phyloP scores from a whole-genome alignment of 1,139 yeast genomes.

The Suhomyces bokatorum region DNA sequence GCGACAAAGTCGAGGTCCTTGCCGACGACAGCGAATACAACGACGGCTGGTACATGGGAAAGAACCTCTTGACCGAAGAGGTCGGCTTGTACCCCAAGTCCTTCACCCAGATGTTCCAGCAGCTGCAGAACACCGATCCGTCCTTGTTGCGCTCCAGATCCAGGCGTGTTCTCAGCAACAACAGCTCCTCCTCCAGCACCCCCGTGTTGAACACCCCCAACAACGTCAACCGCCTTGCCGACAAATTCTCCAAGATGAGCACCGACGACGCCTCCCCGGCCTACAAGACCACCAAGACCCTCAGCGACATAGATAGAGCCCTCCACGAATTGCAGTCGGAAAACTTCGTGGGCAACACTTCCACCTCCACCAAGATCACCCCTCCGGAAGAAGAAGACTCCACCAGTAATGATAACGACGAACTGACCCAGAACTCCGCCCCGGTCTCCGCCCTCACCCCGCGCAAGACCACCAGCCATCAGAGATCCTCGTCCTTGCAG shows the following conservation, averaged over 20 bases:
- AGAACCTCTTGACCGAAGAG: slow-evolving; percentile 64
- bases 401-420: slow-evolving; percentile 1
- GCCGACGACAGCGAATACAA: slow-evolving; percentile 92
- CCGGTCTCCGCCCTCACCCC: background rate
- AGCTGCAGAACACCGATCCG: slow-evolving; percentile 18
- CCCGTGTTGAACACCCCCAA: slow-evolving; percentile 13
- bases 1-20: slow-evolving; percentile 84
- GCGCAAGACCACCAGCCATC: slow-evolving; percentile 3
- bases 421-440: background rate
- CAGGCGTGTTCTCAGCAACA: slow-evolving; percentile 40
- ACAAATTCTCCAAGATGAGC: slow-evolving; percentile 20
- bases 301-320: slow-evolving; percentile 84
- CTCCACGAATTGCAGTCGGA: slow-evolving; percentile 63
- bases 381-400: slow-evolving; percentile 5
- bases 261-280: slow-evolving; percentile 18
- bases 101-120: slow-evolving; percentile 57
- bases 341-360: slow-evolving; percentile 14
- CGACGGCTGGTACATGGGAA: slow-evolving; percentile 98
- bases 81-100: slow-evolving; percentile 90
- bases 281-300: slow-evolving; percentile 51
- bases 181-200: slow-evolving; percentile 3
- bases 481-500: slow-evolving; percentile 14
- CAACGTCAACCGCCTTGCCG: slow-evolving; percentile 19
- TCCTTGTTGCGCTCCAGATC: slow-evolving; percentile 57
- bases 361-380: slow-evolving; percentile 10